A percentile compares a stretch with the other conserved stretches of the same genome.
Conservation (phyloP, 352 stramenopile genomes). For the Phytophthora sp. region DNA sequence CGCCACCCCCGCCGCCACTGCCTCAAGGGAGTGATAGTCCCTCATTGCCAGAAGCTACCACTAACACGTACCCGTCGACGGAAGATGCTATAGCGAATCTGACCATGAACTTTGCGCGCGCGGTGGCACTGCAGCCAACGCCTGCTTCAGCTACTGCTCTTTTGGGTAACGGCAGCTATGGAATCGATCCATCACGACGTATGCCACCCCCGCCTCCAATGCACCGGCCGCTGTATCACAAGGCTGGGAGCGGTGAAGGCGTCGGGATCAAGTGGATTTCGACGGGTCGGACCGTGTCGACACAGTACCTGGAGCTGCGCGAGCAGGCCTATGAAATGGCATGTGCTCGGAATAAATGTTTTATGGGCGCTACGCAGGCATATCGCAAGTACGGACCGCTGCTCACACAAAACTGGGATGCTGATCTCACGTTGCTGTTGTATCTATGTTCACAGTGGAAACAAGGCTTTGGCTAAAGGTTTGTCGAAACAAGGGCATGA, state of each 20-base stretch:
- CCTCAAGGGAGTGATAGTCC: constrained; percentile 10
- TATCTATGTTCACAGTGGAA: constrained; percentile 55
- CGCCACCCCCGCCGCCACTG: constrained; percentile 13
- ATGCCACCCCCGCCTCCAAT: constrained; percentile 26
- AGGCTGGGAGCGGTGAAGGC: constrained; percentile 43
- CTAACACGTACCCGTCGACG: constrained; percentile 28
- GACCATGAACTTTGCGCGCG: constrained; percentile 82
- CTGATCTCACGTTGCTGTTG: constrained; percentile 20
- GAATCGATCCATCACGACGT: constrained; percentile 25
- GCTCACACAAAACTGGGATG: not conserved
- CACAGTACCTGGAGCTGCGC: constrained; percentile 79
- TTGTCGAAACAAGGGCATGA: constrained; percentile 82
- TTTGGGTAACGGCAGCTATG: constrained; percentile 19
- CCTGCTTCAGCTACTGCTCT: not conserved
- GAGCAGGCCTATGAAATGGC: constrained; percentile 83
- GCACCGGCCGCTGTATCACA: constrained; percentile 63
- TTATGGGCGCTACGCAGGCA: constrained; percentile 85
- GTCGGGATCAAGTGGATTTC: constrained; percentile 65
- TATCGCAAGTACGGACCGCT: constrained; percentile 66
- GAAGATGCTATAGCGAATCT: constrained; percentile 43
- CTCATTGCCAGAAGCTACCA: constrained; percentile 6
- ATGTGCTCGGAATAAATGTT: constrained; percentile 86
- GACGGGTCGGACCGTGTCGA: constrained; percentile 60
- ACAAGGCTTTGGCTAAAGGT: constrained; percentile 72
- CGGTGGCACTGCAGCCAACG: constrained; percentile 64